Evolutionary conservation across 495 filamentous ascomycete species (phyloP), one percentile per base, ranked within the genome.

Genomic region (Terfezia boudieri): DNA sequence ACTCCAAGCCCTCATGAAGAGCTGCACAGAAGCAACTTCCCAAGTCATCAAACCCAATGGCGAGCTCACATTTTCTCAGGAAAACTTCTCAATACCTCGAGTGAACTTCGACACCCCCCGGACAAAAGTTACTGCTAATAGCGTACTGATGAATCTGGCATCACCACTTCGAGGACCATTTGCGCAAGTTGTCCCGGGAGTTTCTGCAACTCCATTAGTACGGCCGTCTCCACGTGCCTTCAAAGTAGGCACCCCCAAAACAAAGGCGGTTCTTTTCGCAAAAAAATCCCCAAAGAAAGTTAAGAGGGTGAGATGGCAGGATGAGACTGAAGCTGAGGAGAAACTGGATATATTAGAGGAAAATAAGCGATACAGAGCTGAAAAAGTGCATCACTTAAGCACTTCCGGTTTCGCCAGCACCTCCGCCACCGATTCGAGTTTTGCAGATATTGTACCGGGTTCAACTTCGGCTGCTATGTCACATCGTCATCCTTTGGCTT

Each of bases 11-110:
- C 77, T 99, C 57, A 71, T 95, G 49, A 78, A 82, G 53, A 75
- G 75, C 8, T 88, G 86, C 56, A 78, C 77, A 20, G 73, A 78
- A 38, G 77, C 81, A 2, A 73, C 79, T 26, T 80, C 82, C 12
- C 83, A 87, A 58, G 77, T 95, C 48, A 81, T 99, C 62, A 94
- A 93, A 64, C 85, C 88, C 9, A 89, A 92, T 60, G 87, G 86
- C 37, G 80, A 74, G 61, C 73, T 80, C 11, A 67, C 77, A 37
- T 71, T 76, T 0, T 76, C 81, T 59, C 69, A 70, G 35, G 79
- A 46, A 14, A 46, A 20, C 41, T 46, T 46, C 41, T 14, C 17
- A 20, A 46, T 46, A 14, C 41, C 41, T 2, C 41, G 41, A 14
- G 17, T 46, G 14, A 46, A 14, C 14, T 14, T 46, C 2, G 41